These are phyloP conservation scores for Acanthamoeba healyi DNA, from an alignment of 208 protist species.

Conservation along the genomic window DNA sequence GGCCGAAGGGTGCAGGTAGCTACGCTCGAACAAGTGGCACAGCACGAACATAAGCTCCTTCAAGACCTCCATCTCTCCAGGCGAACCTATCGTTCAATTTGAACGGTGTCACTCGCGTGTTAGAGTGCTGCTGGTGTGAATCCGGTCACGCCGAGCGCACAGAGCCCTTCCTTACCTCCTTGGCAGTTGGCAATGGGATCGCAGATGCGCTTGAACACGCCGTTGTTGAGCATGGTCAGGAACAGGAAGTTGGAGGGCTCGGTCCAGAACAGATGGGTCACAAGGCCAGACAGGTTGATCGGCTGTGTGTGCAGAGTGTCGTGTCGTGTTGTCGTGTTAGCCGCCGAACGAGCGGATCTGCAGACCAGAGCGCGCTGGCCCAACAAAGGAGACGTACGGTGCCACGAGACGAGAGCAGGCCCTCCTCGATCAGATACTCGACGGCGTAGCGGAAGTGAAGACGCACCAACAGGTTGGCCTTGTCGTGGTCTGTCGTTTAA, in stretches of 20 bases:
- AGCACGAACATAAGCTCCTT: slow-evolving; percentile 39
- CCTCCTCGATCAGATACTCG: slow-evolving; percentile 77
- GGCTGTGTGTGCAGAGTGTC: slow-evolving; percentile 1
- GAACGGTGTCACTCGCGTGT: too few species aligned
- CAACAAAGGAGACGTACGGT: not conserved
- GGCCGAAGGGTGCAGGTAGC: not conserved
- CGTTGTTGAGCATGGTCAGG: slow-evolving; percentile 69
- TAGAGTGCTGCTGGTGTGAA: too few species aligned
- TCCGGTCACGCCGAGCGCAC: too few species aligned
- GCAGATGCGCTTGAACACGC: slow-evolving; percentile 74
- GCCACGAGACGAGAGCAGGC: slow-evolving; percentile 44
- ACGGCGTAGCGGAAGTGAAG: slow-evolving; percentile 77
- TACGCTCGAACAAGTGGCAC: slow-evolving; percentile 21
- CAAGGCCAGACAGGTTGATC: slow-evolving; percentile 53
- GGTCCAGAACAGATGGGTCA: slow-evolving; percentile 75
- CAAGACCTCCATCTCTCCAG: slow-evolving; percentile 1
- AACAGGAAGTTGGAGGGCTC: slow-evolving; percentile 83
- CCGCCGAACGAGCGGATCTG: not conserved
- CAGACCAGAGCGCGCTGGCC: too few species aligned
- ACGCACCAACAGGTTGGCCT: slow-evolving; percentile 66
- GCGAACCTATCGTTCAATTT: slow-evolving; percentile 13
- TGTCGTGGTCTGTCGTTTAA: not conserved
- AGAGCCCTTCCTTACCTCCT: not conserved
- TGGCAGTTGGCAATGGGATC: slow-evolving; percentile 21
- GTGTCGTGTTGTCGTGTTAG: slow-evolving; percentile 13